Evolutionary conservation across 768 basidiomycete species (phyloP).

Genomic region (Chalciporus sphaerocephalus): DNA sequence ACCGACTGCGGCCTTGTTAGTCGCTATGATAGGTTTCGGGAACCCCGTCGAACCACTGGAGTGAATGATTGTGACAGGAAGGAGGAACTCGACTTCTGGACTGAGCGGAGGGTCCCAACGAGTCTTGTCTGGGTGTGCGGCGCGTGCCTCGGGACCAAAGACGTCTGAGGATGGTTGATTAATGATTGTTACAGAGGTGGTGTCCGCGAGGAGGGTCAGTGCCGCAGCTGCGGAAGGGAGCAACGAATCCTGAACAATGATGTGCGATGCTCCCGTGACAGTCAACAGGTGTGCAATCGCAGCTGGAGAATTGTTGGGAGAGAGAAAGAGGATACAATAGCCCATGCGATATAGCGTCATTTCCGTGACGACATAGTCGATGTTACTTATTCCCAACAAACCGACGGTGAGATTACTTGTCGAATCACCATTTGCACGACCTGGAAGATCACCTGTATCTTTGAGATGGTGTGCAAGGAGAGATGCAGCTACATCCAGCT

Average conservation of each 20-base stretch:
- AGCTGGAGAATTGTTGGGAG: constrained; percentile 42
- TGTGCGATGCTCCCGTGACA: constrained; percentile 17
- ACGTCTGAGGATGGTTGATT: constrained; percentile 18
- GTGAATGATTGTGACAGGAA: constrained; percentile 23
- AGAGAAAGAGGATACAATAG: constrained; percentile 35
- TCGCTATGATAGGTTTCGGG: constrained; percentile 41
- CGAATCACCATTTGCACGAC: constrained; percentile 23
- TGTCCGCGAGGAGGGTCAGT: constrained; percentile 16
- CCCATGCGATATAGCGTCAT: constrained; percentile 30
- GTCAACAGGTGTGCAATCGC: constrained; percentile 44
- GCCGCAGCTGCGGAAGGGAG: constrained; percentile 14
- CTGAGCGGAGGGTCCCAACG: constrained; percentile 18
- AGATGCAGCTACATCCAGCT: constrained; percentile 26
- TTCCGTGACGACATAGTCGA: constrained; percentile 25
- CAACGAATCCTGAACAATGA: constrained; percentile 19
- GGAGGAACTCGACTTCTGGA: constrained; percentile 19
- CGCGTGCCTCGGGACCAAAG: constrained; percentile 16
- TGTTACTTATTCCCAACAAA: constrained; percentile 25
- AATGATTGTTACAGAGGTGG: constrained; percentile 20
- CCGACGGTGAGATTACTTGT: constrained; percentile 25
- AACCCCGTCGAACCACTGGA: constrained; percentile 41
- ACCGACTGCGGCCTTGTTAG: constrained; percentile 34
- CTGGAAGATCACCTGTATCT: constrained; percentile 15
- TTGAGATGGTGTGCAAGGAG: constrained; percentile 23
- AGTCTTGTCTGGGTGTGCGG: constrained; percentile 18